Evolutionary conservation across 2,329 filamentous ascomycete species (phyloP), one percentile per base, ranked within the genome.

Genomic region (Aspergillus brasiliensis): DNA sequence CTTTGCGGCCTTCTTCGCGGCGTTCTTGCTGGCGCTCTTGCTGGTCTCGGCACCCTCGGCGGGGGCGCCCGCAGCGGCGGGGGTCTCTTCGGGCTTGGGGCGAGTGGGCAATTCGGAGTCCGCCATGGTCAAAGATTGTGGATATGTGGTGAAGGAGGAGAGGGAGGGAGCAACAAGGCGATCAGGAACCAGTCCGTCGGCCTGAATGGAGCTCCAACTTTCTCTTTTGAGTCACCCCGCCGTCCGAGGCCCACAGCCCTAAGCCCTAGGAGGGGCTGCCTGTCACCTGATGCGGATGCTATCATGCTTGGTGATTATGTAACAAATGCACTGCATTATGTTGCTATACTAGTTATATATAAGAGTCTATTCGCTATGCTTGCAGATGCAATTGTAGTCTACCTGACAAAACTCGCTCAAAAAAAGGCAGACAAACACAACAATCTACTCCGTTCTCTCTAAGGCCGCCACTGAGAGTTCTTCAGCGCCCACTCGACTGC

Each of bases 1-100:
- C 80, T 96, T 96, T 69, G 90, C 89, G 48, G 90, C 88, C 82
- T 96, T 96, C 82, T 96, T 96, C 65, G 89, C 80, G 15, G 88
- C 91, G 78, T 88, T 93, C 81, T 96, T 93, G 62, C 89, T 91
- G 44, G 72, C 64, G 64, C 60, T 68, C 68, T 74, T 74, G 56
- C 63, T 69, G 51, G 66, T 56, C 44, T 67, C 65, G 40, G 58
- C 71, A 53, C 76, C 79, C 62, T 77, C 78, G 49, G 70, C 74
- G 23, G 71, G 59, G 57, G 72, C 65, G 37, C 67, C 69, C 60
- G 64, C 64, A 48, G 67, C 68, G 59, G 65, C 66, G 47, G 64
- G 62, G 37, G 69, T 69, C 57, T 74, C 72, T 62, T 77, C 74
- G 61, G 74, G 73, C 71, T 77, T 77, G 60, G 75, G 72, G 62